Evolutionary conservation across 805 yeast genomes (phyloP).

Genomic region (Candida oleophila): DNA sequence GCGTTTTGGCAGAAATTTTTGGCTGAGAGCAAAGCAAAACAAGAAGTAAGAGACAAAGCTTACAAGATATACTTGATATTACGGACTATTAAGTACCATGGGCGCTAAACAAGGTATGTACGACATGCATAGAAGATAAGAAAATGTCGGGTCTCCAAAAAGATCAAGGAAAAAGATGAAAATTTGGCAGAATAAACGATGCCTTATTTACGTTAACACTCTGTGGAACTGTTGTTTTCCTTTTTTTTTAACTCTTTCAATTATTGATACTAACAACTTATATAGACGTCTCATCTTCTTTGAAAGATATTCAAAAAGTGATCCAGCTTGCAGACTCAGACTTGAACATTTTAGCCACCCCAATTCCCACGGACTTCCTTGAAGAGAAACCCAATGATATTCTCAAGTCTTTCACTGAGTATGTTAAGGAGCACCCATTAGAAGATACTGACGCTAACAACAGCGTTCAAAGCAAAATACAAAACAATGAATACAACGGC

Average conservation of each 20-base stretch:
- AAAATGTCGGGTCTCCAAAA: too few relatives aligned
- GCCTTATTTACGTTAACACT: too few relatives aligned
- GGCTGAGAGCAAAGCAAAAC: not conserved
- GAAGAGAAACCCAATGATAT: conserved; percentile 47
- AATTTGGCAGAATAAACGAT: too few relatives aligned
- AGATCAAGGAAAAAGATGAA: too few relatives aligned
- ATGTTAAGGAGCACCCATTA: conserved; percentile 24
- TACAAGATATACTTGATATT: too few relatives aligned
- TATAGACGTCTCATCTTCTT: not conserved
- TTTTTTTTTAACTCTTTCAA: too few relatives aligned
- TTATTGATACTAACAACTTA: not conserved
- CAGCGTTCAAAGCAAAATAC: conserved; percentile 44
- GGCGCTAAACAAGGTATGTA: too few relatives aligned
- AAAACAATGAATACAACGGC: conserved; percentile 38
- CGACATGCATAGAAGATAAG: too few relatives aligned
- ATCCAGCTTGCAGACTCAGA: conserved; percentile 26
- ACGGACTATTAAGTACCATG: too few relatives aligned
- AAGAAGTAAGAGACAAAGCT: not conserved
- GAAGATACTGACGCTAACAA: conserved; percentile 24
- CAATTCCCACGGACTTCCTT: conserved; percentile 46
- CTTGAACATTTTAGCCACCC: conserved; percentile 15
- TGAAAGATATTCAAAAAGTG: conserved; percentile 21
- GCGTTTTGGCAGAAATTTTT: not conserved
- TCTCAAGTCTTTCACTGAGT: conserved; percentile 39
- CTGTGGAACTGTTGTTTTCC: too few relatives aligned